Conservation (phyloP, 805 yeast genomes). For the Ogataea zsoltii region DNA sequence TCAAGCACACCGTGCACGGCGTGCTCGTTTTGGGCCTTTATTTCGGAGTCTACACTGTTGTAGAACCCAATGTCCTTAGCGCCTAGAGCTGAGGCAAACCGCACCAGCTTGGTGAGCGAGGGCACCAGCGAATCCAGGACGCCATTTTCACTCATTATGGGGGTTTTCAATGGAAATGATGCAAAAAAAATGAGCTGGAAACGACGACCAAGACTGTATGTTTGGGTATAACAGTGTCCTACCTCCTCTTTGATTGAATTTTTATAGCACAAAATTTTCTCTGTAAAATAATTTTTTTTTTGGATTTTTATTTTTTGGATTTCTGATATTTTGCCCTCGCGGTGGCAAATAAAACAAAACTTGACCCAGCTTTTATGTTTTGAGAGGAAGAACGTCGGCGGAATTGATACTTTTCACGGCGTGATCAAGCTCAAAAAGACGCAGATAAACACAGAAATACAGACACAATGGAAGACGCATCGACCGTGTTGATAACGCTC, state of each 20-base stretch:
- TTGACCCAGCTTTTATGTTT: not conserved
- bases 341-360: not conserved
- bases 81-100: slow-evolving; percentile 69
- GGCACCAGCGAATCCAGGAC: slow-evolving; percentile 39
- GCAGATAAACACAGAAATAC: too few relatives aligned
- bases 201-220: not conserved
- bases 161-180: not conserved
- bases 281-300: not conserved
- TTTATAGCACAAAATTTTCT: not conserved
- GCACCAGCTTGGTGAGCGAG: slow-evolving; percentile 53
- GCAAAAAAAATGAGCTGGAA: slow-evolving; percentile 3
- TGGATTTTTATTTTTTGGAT: slow-evolving; percentile 1
- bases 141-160: not conserved
- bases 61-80: slow-evolving; percentile 82
- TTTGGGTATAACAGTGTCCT: not conserved
- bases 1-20: slow-evolving; percentile 44
- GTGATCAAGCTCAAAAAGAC: too few relatives aligned
- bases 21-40: slow-evolving; percentile 41
- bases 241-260: not conserved
- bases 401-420: too few relatives aligned
- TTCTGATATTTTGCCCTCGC: not conserved
- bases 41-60: slow-evolving; percentile 56
- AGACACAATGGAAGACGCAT: slow-evolving; percentile 20
- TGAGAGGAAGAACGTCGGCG: not conserved
- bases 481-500: slow-evolving; percentile 55